phyloP scores from a whole-genome alignment of 2,329 filamentous ascomycete species.

The Claviceps arundinis region DNA sequence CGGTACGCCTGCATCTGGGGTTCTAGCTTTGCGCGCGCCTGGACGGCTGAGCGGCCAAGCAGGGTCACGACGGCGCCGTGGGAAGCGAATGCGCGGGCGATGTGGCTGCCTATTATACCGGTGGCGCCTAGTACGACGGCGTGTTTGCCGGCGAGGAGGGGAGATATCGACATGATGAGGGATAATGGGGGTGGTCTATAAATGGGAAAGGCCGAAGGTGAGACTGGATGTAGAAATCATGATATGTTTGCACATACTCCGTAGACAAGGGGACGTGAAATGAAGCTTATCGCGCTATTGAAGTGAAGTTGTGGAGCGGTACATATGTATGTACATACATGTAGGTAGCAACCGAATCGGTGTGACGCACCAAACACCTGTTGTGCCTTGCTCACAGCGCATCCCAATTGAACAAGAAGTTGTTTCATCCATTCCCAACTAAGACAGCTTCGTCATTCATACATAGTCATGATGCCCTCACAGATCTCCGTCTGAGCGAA shows the following conservation, averaged over 20 bases:
- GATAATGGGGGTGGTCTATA: conserved; percentile 6
- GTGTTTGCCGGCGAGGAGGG: conserved; percentile 31
- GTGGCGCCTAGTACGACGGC: conserved; percentile 57
- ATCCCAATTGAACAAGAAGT: no score
- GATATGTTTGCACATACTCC: no score
- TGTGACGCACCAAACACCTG: no score
- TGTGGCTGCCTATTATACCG: conserved; percentile 55
- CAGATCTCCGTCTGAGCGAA: no score
- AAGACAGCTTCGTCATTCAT: no score
- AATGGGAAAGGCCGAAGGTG: neutral
- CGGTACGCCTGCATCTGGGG: conserved; percentile 16
- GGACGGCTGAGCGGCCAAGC: conserved; percentile 40
- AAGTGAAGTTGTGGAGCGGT: no score
- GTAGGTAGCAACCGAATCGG: no score
- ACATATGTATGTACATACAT: no score
- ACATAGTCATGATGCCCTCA: no score
- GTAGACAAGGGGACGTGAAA: neutral
- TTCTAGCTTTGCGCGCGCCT: conserved; percentile 29
- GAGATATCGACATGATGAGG: neutral
- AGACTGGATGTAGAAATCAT: neutral
- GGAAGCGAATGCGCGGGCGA: conserved; percentile 51
- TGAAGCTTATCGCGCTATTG: neutral
- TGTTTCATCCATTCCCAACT: no score
- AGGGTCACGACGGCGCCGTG: conserved; percentile 49
- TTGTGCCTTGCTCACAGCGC: no score